A percentile compares a stretch with the other conserved stretches of the same genome.
Evolutionary conservation across 1,284 basidiomycete genomes (phyloP).

Genomic region (Ustilago crameri): DNA sequence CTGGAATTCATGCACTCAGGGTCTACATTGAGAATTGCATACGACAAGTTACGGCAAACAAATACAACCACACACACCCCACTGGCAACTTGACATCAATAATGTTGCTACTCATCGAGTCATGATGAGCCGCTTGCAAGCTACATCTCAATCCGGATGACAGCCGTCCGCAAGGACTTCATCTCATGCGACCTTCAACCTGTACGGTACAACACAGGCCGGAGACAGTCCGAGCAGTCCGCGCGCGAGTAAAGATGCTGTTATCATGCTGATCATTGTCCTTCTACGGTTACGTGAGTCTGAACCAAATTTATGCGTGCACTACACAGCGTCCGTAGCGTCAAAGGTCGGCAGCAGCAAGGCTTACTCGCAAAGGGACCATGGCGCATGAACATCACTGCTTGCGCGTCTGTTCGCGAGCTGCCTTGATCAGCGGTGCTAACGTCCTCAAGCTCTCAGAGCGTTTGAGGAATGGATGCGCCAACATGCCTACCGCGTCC

Average conservation of each 20-base stretch:
- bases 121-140: background rate
- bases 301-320: background rate
- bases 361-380: too few species aligned
- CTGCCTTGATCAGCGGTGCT: slow-evolving; percentile 91
- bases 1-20: background rate
- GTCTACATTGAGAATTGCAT: background rate
- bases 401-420: slow-evolving; percentile 74
- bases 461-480: slow-evolving; percentile 87
- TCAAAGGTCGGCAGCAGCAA: background rate
- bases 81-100: too few species aligned
- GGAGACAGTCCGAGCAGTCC: too few species aligned
- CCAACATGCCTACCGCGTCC: slow-evolving; percentile 82
- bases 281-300: too few species aligned
- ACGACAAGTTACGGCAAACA: too few species aligned
- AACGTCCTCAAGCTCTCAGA: slow-evolving; percentile 84
- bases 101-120: background rate
- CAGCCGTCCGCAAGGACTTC: background rate
- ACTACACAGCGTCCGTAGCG: slow-evolving; percentile 4
- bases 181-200: background rate
- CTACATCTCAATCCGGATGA: background rate
- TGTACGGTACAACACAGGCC: background rate
- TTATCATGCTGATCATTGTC: too few species aligned
- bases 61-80: too few species aligned
- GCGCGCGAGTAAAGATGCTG: too few species aligned
- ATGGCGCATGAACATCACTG: too few species aligned